phyloP scores from a whole-genome alignment of 2,329 filamentous ascomycete species.

The Leptosphaerulina australis region DNA sequence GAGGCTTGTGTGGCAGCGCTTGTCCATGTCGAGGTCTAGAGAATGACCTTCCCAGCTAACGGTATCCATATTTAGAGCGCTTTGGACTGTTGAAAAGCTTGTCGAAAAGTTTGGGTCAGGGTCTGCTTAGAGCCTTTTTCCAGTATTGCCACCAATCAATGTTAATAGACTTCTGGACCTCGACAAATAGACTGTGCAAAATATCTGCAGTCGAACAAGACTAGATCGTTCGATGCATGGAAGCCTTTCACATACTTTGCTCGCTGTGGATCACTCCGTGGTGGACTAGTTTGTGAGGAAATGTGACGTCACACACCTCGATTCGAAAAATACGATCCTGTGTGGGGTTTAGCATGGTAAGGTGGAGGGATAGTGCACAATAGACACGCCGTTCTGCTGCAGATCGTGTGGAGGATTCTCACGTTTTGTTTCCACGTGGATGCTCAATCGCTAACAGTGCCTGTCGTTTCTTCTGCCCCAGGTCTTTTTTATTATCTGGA shows the following conservation, averaged over 20 bases:
- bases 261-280: not conserved
- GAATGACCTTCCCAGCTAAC: slow-evolving; percentile 9
- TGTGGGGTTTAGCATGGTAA: slow-evolving; percentile 9
- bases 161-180: not conserved
- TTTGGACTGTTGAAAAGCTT: slow-evolving; percentile 14
- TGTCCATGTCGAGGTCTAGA: slow-evolving; percentile 4
- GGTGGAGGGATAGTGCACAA: not conserved
- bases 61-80: slow-evolving; percentile 18
- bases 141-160: slow-evolving; percentile 7
- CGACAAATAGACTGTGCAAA: not conserved
- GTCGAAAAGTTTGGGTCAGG: slow-evolving; percentile 10
- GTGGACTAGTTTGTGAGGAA: not conserved
- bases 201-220: slow-evolving; percentile 4
- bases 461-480: too few species aligned
- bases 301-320: slow-evolving; percentile 7
- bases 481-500: too few species aligned
- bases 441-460: too few species aligned
- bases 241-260: not conserved
- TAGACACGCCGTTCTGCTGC: not conserved
- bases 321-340: not conserved
- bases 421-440: not conserved
- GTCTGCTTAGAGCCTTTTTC: slow-evolving; percentile 3
- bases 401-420: slow-evolving; percentile 11
- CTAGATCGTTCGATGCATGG: slow-evolving; percentile 1
- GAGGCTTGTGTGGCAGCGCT: slow-evolving; percentile 9